Conservation (phyloP, 176 grass and related monocot species). For the Musa schizocarpa region DNA sequence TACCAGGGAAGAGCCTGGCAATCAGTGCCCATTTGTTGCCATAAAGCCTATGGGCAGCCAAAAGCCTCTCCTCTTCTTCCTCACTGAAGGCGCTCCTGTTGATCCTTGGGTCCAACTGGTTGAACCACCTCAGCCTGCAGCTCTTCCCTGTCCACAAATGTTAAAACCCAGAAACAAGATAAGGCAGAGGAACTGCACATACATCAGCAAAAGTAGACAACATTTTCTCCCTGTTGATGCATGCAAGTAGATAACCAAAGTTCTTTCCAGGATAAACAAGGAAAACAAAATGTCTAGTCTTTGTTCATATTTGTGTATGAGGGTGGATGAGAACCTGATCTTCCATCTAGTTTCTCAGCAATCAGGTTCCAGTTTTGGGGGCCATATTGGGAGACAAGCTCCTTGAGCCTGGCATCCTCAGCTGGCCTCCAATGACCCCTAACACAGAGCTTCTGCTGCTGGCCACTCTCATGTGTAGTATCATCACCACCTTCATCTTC, state of each 20-base stretch:
- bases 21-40: conserved; percentile 9
- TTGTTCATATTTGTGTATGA: neutral
- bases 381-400: conserved; percentile 5
- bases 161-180: neutral
- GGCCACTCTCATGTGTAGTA: neutral
- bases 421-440: conserved; percentile 7
- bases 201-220: no score
- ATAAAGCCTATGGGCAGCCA: conserved; percentile 3
- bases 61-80: conserved; percentile 4
- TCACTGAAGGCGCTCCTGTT: conserved; percentile 3
- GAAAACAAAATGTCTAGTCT: neutral
- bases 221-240: no score
- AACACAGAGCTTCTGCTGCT: neutral
- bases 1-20: conserved; percentile 3
- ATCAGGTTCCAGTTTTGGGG: conserved; percentile 3
- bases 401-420: conserved; percentile 7
- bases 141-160: conserved; percentile 1
- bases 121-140: conserved; percentile 10
- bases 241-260: no score
- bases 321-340: neutral
- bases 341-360: conserved; percentile 3
- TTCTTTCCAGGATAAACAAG: no score
- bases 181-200: no score
- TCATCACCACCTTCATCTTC: neutral
- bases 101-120: conserved; percentile 9